These are phyloP conservation scores for Tuber indicum DNA, from an alignment of 495 filamentous ascomycete species.

Conservation along the genomic window DNA sequence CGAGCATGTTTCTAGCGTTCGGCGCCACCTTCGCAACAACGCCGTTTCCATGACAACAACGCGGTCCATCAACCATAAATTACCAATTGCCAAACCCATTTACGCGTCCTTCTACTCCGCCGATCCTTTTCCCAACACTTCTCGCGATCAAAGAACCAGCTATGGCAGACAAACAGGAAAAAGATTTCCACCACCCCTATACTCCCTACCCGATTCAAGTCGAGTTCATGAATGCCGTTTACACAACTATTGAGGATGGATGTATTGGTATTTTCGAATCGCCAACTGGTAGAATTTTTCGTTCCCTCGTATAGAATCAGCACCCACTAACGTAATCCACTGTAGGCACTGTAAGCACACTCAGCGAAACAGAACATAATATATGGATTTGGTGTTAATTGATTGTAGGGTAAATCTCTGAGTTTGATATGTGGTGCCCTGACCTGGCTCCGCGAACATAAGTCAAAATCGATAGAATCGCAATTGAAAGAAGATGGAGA, in stretches of 20 bases:
- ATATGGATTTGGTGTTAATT: conserved; percentile 5
- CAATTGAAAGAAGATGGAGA: conserved; percentile 40
- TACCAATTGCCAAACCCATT: not conserved
- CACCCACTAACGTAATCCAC: conserved; percentile 16
- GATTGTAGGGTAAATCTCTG: conserved; percentile 78
- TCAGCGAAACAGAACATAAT: conserved; percentile 1
- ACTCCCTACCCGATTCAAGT: conserved; percentile 84
- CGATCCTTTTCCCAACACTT: not conserved
- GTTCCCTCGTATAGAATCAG: not conserved
- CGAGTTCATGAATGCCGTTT: conserved; percentile 82
- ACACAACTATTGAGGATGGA: conserved; percentile 70
- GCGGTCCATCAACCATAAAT: not conserved
- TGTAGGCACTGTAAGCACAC: conserved; percentile 42
- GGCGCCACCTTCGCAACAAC: not conserved
- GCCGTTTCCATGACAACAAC: not conserved
- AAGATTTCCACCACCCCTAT: conserved; percentile 85
- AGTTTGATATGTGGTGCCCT: conserved; percentile 89
- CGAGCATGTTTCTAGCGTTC: not conserved
- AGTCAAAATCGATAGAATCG: conserved; percentile 60
- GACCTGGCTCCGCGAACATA: conserved; percentile 87
- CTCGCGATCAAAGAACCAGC: conserved; percentile 11
- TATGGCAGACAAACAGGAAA: conserved; percentile 19
- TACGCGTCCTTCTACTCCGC: not conserved
- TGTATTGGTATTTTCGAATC: conserved; percentile 88
- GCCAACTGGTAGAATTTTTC: conserved; percentile 61